Percentiles rank a stretch among this genome's conserved stretches.
These are phyloP conservation scores for Xylaria sp. DNA, from an alignment of 495 filamentous ascomycete species.

Conservation along the genomic window DNA sequence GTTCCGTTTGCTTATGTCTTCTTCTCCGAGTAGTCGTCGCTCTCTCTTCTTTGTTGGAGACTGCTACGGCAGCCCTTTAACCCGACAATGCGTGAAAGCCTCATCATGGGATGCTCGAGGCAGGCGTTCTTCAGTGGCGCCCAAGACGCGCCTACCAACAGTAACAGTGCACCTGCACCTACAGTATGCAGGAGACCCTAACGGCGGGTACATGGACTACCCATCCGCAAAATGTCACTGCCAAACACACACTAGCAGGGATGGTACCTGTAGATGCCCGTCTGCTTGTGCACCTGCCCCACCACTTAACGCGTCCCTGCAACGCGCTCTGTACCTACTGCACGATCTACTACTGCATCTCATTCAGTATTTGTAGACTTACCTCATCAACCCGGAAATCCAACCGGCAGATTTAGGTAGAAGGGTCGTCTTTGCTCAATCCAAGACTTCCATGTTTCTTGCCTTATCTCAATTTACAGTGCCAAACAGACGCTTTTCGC, in stretches of 20 bases:
- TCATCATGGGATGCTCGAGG: not conserved
- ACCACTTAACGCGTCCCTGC: slow-evolving; percentile 44
- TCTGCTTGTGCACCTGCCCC: slow-evolving; percentile 27
- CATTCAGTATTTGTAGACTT: not conserved
- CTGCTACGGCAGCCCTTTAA: too few relatives aligned
- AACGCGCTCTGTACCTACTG: not conserved
- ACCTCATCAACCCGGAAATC: not conserved
- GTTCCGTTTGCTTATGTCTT: not conserved
- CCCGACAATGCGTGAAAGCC: slow-evolving; percentile 1
- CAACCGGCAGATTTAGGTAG: not conserved
- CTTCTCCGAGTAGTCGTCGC: not conserved
- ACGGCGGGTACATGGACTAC: not conserved
- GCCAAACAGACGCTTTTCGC: slow-evolving; percentile 14
- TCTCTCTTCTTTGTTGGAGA: not conserved
- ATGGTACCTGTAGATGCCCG: not conserved
- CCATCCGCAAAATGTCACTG: not conserved
- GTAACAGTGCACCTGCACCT: not conserved
- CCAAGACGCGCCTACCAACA: not conserved
- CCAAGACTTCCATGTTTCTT: not conserved
- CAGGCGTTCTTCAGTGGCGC: slow-evolving; percentile 1
- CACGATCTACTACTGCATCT: not conserved
- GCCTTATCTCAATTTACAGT: not conserved
- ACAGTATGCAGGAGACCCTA: not conserved
- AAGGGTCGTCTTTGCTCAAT: not conserved
- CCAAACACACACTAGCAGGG: not conserved